A percentile compares a stretch with the other conserved stretches of the same genome.
These are phyloP conservation scores for Prinsepia uniflora DNA, from an alignment of 306 rosid genomes.

Conservation along the genomic window DNA sequence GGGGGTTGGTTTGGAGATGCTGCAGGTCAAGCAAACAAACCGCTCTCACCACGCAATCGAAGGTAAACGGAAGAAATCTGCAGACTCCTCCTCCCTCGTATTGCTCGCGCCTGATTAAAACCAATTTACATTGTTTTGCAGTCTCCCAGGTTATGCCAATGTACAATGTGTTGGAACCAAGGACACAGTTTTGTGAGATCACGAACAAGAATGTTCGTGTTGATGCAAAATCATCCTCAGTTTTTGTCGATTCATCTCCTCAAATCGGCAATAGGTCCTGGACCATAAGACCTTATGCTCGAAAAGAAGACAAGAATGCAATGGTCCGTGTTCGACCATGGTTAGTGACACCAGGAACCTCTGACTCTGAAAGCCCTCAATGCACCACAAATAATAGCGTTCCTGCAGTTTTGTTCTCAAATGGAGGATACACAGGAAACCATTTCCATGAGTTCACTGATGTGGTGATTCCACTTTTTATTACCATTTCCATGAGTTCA, in stretches of 20 bases:
- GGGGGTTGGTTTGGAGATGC: conserved; percentile 45
- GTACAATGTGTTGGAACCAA: conserved; percentile 41
- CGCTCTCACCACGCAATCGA: conserved; percentile 27
- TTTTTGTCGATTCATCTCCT: conserved; percentile 37
- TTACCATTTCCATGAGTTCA: conserved; percentile 82
- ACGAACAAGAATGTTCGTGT: conserved; percentile 39
- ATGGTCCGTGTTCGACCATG: conserved; percentile 52
- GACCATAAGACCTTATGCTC: conserved; percentile 70
- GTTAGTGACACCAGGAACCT: conserved; percentile 42
- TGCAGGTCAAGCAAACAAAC: conserved; percentile 43
- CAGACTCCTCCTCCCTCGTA: too few relatives aligned
- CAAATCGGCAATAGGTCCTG: conserved; percentile 36
- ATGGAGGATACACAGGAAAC: conserved; percentile 72
- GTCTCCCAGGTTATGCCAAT: conserved; percentile 30
- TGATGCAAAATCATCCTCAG: conserved; percentile 49
- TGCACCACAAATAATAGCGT: conserved; percentile 52
- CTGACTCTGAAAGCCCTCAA: conserved; percentile 25
- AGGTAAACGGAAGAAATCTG: conserved; percentile 21
- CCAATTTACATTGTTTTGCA: conserved; percentile 20
- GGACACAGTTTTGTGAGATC: conserved; percentile 64
- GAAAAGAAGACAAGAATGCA: conserved; percentile 51
- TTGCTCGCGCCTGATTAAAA: neutral
- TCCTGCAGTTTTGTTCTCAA: conserved; percentile 71
- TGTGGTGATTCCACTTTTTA: conserved; percentile 58
- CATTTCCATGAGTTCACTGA: conserved; percentile 87